phyloP scores from a whole-genome alignment of 371 early-diverging fungal species.

The Apophysomyces sp. region DNA sequence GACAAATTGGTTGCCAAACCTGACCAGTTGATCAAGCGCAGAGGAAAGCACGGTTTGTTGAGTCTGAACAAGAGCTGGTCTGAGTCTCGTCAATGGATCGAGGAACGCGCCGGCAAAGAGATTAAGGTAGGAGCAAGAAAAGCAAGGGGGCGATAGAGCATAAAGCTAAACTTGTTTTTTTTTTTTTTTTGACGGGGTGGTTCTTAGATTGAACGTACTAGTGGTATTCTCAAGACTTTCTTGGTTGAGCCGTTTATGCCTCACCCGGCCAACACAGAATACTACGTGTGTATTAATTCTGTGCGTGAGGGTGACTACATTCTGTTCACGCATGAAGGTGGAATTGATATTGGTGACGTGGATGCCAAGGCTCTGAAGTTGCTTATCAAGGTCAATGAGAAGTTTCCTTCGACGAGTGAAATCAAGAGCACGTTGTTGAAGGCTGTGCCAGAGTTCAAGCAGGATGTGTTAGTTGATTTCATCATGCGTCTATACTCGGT shows the following conservation, averaged over 20 bases:
- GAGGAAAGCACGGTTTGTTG: constrained; percentile 92
- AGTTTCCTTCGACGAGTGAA: constrained; percentile 57
- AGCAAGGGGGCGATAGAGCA: background rate
- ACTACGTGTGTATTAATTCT: constrained; percentile 94
- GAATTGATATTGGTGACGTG: constrained; percentile 95
- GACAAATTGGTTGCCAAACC: constrained; percentile 91
- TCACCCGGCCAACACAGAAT: constrained; percentile 85
- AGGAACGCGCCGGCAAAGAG: constrained; percentile 75
- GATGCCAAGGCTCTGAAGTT: constrained; percentile 90
- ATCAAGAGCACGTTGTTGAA: constrained; percentile 65
- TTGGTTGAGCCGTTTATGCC: constrained; percentile 94
- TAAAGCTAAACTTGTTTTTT: background rate
- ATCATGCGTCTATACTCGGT: constrained; percentile 88
- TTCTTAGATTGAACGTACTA: constrained; percentile 70
- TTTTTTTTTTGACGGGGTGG: background rate
- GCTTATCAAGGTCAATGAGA: constrained; percentile 62
- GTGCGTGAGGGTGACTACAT: constrained; percentile 92
- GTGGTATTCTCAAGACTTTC: constrained; percentile 88
- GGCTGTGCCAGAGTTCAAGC: constrained; percentile 64
- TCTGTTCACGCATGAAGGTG: constrained; percentile 94
- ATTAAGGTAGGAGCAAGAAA: constrained; percentile 57
- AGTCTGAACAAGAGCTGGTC: constrained; percentile 86
- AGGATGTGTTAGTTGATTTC: constrained; percentile 82
- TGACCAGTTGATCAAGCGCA: constrained; percentile 93
- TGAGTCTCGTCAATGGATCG: constrained; percentile 83